These are phyloP conservation scores for Prunus fruticosa DNA, from an alignment of 306 rosid genomes.

Conservation along the genomic window DNA sequence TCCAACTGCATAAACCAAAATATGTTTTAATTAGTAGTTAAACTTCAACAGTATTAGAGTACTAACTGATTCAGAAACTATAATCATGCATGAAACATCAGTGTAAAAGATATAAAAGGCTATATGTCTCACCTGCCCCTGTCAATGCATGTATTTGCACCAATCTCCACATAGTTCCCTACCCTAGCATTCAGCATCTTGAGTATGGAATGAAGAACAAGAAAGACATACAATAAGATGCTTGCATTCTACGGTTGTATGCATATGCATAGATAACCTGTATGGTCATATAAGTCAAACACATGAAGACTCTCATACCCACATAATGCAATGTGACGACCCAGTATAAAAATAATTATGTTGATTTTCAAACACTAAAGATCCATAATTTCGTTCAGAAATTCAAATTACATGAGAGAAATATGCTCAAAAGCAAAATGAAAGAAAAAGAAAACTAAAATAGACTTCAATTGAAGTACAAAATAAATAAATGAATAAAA, in stretches of 20 bases:
- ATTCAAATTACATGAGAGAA: background rate
- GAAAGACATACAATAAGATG: conserved; percentile 22
- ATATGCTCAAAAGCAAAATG: background rate
- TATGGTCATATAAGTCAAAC: background rate
- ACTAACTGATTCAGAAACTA: conserved; percentile 22
- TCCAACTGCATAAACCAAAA: conserved; percentile 67
- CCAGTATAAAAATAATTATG: background rate
- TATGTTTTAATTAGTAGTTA: conserved; percentile 13
- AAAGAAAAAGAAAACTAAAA: background rate
- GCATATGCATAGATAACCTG: background rate
- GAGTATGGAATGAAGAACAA: conserved; percentile 19
- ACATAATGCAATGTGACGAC: background rate
- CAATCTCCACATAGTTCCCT: conserved; percentile 78
- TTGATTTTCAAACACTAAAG: background rate
- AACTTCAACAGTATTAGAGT: conserved; percentile 14
- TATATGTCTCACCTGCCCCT: conserved; percentile 73
- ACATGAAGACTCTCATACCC: background rate
- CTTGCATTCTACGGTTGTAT: background rate
- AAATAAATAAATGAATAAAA: background rate
- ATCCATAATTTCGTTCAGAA: background rate
- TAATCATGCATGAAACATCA: background rate
- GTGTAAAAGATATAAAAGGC: background rate
- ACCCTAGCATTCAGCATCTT: conserved; percentile 73
- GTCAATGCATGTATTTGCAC: conserved; percentile 91
- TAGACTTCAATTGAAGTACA: background rate